Conservation (phyloP, 2,329 filamentous ascomycete genomes). For the Ophiostoma quercus region DNA sequence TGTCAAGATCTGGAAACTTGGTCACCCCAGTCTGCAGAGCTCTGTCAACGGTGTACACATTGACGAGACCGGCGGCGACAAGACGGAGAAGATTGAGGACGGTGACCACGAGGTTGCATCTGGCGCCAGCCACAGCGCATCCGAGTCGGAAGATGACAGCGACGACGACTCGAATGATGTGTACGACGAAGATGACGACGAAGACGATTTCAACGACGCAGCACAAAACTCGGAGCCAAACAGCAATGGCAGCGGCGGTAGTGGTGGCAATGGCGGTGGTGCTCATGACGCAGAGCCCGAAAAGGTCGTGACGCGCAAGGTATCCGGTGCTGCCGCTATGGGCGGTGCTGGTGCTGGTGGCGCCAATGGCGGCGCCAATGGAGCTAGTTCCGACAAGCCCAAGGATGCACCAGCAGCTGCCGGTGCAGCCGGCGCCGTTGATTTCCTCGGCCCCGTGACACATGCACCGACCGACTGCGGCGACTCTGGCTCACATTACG, state of each 20-base stretch:
- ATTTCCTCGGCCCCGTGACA: slow-evolving; percentile 78
- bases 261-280: slow-evolving; percentile 29
- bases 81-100: slow-evolving; percentile 74
- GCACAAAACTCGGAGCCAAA: slow-evolving; percentile 38
- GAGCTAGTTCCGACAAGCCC: slow-evolving; percentile 45
- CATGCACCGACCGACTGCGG: slow-evolving; percentile 83
- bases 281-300: slow-evolving; percentile 50
- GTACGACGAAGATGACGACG: slow-evolving; percentile 72
- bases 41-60: slow-evolving; percentile 83
- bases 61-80: slow-evolving; percentile 78
- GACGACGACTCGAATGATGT: slow-evolving; percentile 73
- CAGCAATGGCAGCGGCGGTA: slow-evolving; percentile 29
- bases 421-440: slow-evolving; percentile 32
- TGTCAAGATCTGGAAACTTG: slow-evolving; percentile 97
- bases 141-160: slow-evolving; percentile 55
- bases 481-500: slow-evolving; percentile 73
- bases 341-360: slow-evolving; percentile 25
- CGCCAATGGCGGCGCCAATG: slow-evolving; percentile 21
- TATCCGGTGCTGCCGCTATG: slow-evolving; percentile 49
- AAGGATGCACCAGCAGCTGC: slow-evolving; percentile 38
- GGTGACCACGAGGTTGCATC: slow-evolving; percentile 49
- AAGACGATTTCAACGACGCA: slow-evolving; percentile 51
- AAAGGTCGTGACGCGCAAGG: slow-evolving; percentile 62
- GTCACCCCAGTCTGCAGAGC: slow-evolving; percentile 85
- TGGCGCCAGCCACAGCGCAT: slow-evolving; percentile 47